These are phyloP conservation scores for Ophiostoma pallidulum DNA, from an alignment of 2,329 filamentous ascomycete species.

Conservation along the genomic window DNA sequence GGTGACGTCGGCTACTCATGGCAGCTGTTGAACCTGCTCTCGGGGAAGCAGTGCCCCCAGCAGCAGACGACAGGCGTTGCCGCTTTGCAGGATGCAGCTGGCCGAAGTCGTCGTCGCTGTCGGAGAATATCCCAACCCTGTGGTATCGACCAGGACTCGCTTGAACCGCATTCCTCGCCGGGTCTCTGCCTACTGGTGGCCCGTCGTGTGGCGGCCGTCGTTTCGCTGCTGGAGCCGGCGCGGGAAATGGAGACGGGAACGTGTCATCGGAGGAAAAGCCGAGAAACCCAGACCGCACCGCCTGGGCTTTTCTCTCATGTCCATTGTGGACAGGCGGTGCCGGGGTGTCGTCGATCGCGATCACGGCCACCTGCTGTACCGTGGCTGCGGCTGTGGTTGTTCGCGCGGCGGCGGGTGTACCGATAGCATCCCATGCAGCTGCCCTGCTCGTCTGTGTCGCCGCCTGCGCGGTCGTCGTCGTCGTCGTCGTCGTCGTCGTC, in stretches of 20 bases:
- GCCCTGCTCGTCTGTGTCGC: background rate
- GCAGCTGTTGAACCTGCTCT: background rate
- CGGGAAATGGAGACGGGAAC: background rate
- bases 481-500: background rate
- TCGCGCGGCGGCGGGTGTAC: no score
- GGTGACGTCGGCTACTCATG: no score
- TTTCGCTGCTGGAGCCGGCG: background rate
- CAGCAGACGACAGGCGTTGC: background rate
- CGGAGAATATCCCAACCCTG: background rate
- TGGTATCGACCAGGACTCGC: no score
- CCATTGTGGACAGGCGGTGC: background rate
- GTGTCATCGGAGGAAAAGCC: background rate
- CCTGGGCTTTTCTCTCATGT: background rate
- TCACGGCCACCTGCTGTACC: background rate
- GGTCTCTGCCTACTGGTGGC: background rate
- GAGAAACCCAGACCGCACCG: background rate
- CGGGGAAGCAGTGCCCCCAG: background rate
- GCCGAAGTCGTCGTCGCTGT: background rate
- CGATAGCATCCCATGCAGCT: background rate
- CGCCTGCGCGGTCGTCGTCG: background rate
- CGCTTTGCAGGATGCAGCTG: background rate
- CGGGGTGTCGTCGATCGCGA: slow-evolving; percentile 5
- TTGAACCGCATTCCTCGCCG: background rate
- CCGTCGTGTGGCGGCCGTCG: background rate
- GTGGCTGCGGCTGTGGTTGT: background rate